These are phyloP conservation scores for Macrolepiota albuminosa DNA, from an alignment of 768 basidiomycete genomes.

Conservation along the genomic window DNA sequence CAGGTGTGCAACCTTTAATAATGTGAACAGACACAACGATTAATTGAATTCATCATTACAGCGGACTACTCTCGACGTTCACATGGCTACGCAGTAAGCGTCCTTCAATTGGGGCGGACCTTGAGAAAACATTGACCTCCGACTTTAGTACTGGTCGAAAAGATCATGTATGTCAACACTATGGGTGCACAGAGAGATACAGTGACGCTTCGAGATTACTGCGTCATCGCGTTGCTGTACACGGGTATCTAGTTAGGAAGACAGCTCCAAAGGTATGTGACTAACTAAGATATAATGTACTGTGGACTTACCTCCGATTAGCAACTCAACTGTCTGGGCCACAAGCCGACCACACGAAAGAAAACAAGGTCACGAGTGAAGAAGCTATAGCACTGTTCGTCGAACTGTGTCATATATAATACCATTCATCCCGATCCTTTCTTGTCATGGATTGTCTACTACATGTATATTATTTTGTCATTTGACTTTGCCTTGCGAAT, in stretches of 20 bases:
- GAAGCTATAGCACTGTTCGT: not conserved
- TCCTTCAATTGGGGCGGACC: not conserved
- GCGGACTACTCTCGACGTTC: slow-evolving; percentile 20
- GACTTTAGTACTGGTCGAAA: slow-evolving; percentile 16
- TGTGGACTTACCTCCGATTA: not conserved
- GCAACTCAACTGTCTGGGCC: slow-evolving; percentile 7
- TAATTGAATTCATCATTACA: slow-evolving; percentile 1
- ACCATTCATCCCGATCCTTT: not conserved
- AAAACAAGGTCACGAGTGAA: not conserved
- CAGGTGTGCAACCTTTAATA: slow-evolving; percentile 10
- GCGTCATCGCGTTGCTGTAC: slow-evolving; percentile 16
- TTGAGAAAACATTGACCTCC: not conserved
- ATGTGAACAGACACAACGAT: not conserved
- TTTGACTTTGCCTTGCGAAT: not conserved
- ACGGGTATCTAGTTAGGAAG: slow-evolving; percentile 15
- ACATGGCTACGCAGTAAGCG: slow-evolving; percentile 19
- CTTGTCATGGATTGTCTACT: not conserved
- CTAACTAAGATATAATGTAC: not conserved
- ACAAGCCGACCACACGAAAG: not conserved
- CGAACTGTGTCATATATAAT: not conserved
- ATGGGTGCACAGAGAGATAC: slow-evolving; percentile 14
- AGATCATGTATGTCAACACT: slow-evolving; percentile 12
- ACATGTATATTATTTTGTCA: not conserved
- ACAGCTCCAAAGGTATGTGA: slow-evolving; percentile 15
- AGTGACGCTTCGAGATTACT: slow-evolving; percentile 21